These are phyloP conservation scores for Ophiostoma triangulosporum DNA, from an alignment of 2,329 filamentous ascomycete species.

Conservation along the genomic window DNA sequence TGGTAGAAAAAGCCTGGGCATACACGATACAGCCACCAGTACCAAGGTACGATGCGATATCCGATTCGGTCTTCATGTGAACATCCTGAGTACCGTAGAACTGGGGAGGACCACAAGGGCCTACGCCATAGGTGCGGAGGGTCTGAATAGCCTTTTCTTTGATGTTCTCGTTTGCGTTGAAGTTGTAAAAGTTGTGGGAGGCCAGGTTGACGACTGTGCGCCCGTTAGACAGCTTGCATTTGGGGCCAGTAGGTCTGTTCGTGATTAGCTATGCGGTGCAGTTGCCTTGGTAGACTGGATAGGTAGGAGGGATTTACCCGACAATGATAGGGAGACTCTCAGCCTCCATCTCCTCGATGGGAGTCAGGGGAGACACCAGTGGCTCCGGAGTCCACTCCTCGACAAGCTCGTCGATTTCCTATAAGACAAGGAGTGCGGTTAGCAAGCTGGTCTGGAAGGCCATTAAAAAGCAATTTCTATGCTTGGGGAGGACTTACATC, in stretches of 20 bases:
- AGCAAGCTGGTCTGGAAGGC: background rate
- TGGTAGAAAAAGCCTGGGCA: constrained; percentile 89
- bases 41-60: constrained; percentile 82
- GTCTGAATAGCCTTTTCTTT: constrained; percentile 94
- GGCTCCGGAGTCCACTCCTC: constrained; percentile 96
- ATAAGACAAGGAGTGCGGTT: background rate
- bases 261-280: background rate
- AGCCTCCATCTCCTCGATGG: constrained; percentile 66
- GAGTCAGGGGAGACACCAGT: constrained; percentile 59
- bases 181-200: constrained; percentile 96
- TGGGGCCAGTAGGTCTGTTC: constrained; percentile 70
- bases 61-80: constrained; percentile 90
- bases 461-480: too few species aligned
- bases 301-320: constrained; percentile 45
- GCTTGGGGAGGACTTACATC: constrained; percentile 32
- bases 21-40: constrained; percentile 88
- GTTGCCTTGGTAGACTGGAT: background rate
- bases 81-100: constrained; percentile 99
- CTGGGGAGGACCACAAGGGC: constrained; percentile 88
- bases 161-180: constrained; percentile 80
- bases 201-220: constrained; percentile 87
- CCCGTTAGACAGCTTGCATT: constrained; percentile 76
- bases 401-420: constrained; percentile 89
- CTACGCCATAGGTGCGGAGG: constrained; percentile 87
- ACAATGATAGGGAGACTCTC: constrained; percentile 80